phyloP scores from a whole-genome alignment of 495 filamentous ascomycete genomes.

The Margaritispora aquatica region DNA sequence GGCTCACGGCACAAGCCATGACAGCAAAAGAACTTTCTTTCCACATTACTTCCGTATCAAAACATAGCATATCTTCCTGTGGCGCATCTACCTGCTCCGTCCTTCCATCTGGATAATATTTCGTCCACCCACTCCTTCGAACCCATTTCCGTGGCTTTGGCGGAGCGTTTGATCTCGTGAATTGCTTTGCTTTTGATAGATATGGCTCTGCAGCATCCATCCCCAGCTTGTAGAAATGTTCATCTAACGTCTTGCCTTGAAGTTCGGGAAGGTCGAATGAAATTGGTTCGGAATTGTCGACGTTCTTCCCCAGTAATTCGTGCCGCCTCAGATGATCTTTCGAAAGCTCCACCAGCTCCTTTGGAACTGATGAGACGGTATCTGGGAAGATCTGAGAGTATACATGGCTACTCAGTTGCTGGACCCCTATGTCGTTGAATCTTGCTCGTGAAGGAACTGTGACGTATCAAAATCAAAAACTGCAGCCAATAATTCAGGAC shows the following conservation, averaged over 20 bases:
- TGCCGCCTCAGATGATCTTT: constrained; percentile 80
- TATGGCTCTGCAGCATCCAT: constrained; percentile 88
- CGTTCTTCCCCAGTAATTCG: constrained; percentile 84
- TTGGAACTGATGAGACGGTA: constrained; percentile 48
- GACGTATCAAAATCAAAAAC: constrained; percentile 16
- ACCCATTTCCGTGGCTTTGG: constrained; percentile 75
- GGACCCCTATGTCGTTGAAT: constrained; percentile 89
- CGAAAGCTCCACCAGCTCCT: constrained; percentile 70
- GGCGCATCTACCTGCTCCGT: constrained; percentile 68
- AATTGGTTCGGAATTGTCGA: constrained; percentile 66
- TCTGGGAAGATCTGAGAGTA: constrained; percentile 76
- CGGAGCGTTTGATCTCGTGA: constrained; percentile 58
- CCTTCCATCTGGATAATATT: constrained; percentile 70
- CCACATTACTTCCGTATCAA: constrained; percentile 97
- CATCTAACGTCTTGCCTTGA: constrained; percentile 77
- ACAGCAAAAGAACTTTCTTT: constrained; percentile 85
- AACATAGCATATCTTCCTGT: constrained; percentile 73
- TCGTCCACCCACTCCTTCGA: constrained; percentile 86
- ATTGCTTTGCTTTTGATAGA: constrained; percentile 64
- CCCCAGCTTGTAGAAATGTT: constrained; percentile 91
- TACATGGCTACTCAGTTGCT: constrained; percentile 80
- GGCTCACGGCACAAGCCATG: constrained; percentile 90
- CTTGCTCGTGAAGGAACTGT: constrained; percentile 37
- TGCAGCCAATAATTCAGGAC: neutral
- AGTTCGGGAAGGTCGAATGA: constrained; percentile 79